phyloP scores from a whole-genome alignment of 306 rosid genomes.

The Trifolium subterraneum region DNA sequence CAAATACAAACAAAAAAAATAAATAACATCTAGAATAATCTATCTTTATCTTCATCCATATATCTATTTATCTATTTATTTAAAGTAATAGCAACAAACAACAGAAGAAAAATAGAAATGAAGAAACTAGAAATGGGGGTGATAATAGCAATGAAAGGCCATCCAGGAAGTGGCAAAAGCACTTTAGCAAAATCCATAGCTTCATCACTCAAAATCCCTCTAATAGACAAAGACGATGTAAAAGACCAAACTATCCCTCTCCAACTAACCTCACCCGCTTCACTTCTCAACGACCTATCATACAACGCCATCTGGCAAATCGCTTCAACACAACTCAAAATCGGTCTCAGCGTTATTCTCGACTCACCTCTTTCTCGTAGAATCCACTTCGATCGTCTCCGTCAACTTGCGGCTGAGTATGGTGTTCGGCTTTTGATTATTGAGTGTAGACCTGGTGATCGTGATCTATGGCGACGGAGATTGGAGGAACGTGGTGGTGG shows the following conservation, averaged over 20 bases:
- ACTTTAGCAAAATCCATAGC: conserved; percentile 61
- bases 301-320: conserved; percentile 54
- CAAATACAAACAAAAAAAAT: not conserved
- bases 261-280: conserved; percentile 33
- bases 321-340: conserved; percentile 61
- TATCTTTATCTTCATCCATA: no score
- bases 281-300: conserved; percentile 75
- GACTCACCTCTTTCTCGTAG: conserved; percentile 78
- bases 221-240: conserved; percentile 68
- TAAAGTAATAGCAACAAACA: not conserved
- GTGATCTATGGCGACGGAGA: conserved; percentile 59
- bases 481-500: conserved; percentile 50
- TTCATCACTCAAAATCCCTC: conserved; percentile 54
- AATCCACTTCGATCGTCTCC: conserved; percentile 60
- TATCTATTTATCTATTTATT: not conserved
- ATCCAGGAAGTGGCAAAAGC: conserved; percentile 69
- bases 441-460: conserved; percentile 62
- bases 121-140: conserved; percentile 6
- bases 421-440: conserved; percentile 48
- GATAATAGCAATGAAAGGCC: conserved; percentile 78
- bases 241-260: conserved; percentile 47
- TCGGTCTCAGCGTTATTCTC: conserved; percentile 66
- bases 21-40: no score
- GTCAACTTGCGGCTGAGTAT: conserved; percentile 19
- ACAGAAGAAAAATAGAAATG: not conserved